phyloP scores from a whole-genome alignment of 495 filamentous ascomycete genomes.

The Xylaria palmicola region DNA sequence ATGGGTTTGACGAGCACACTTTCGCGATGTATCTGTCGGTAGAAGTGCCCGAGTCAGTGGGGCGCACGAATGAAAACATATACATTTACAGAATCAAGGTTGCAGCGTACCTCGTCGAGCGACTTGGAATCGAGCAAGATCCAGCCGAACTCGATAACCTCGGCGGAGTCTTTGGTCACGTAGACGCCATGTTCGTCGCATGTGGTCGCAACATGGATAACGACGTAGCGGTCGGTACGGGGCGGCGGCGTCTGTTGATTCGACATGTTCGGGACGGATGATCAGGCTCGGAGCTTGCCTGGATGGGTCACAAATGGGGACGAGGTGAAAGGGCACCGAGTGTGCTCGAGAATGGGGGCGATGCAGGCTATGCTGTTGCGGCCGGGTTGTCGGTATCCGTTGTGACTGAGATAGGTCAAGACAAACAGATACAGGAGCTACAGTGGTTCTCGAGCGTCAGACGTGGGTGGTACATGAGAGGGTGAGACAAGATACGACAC shows the following conservation, averaged over 20 bases:
- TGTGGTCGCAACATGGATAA: slow-evolving; percentile 97
- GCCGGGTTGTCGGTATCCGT: background rate
- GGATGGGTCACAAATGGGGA: slow-evolving; percentile 17
- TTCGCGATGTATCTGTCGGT: slow-evolving; percentile 78
- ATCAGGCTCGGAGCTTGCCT: background rate
- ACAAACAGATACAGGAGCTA: slow-evolving; percentile 7
- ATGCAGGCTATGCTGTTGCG: background rate
- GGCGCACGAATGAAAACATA: slow-evolving; percentile 1
- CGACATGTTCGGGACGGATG: slow-evolving; percentile 37
- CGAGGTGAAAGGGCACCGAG: slow-evolving; percentile 4
- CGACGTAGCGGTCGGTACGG: slow-evolving; percentile 90
- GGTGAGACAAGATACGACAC: slow-evolving; percentile 10
- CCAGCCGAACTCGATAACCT: slow-evolving; percentile 99
- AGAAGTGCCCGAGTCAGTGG: slow-evolving; percentile 5
- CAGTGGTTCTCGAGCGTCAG: background rate
- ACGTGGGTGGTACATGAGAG: slow-evolving; percentile 5
- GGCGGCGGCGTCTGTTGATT: slow-evolving; percentile 44
- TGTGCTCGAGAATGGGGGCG: background rate
- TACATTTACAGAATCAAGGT: background rate
- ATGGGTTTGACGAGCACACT: slow-evolving; percentile 96
- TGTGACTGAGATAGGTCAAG: background rate
- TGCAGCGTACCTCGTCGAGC: slow-evolving; percentile 74
- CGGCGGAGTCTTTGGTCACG: slow-evolving; percentile 97
- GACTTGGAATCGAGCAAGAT: slow-evolving; percentile 88
- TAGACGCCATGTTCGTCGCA: slow-evolving; percentile 99